A percentile compares a stretch with the other conserved stretches of the same genome.
Conservation (phyloP, 1,139 yeast species). For the Magnusiomyces fungicola region DNA sequence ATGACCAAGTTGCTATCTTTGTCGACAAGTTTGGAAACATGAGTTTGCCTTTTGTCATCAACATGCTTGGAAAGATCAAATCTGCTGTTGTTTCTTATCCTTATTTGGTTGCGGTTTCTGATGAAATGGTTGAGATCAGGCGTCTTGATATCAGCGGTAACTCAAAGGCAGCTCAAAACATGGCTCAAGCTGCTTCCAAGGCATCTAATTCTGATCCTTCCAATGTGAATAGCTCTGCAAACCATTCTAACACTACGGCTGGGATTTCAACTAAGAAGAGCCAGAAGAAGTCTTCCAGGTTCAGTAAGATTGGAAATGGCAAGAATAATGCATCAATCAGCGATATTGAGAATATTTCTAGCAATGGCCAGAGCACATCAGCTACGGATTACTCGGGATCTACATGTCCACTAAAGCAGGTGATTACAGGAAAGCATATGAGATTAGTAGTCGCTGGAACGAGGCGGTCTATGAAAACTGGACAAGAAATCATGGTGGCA, state of each 20-base stretch:
- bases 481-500: constrained; percentile 41
- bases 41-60: constrained; percentile 48
- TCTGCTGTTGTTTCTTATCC: constrained; percentile 51
- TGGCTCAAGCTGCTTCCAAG: constrained; percentile 24
- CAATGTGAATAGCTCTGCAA: too few relatives aligned
- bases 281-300: too few relatives aligned
- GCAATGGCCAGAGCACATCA: too few relatives aligned
- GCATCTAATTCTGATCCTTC: constrained; percentile 24
- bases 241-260: too few relatives aligned
- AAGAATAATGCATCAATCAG: too few relatives aligned
- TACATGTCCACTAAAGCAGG: constrained; percentile 47
- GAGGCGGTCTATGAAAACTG: constrained; percentile 40
- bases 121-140: constrained; percentile 65
- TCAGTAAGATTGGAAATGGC: too few relatives aligned
- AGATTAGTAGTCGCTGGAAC: constrained; percentile 35
- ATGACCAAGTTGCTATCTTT: constrained; percentile 66
- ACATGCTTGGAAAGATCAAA: constrained; percentile 56
- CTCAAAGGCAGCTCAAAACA: too few relatives aligned
- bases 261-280: too few relatives aligned
- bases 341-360: too few relatives aligned
- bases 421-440: constrained; percentile 57
- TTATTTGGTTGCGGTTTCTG: constrained; percentile 54
- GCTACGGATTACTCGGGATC: too few relatives aligned
- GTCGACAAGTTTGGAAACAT: constrained; percentile 61
- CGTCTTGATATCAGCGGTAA: constrained; percentile 36